Evolutionary conservation across 2,329 filamentous ascomycete genomes (phyloP).

Genomic region (Claviceps spartinae): DNA sequence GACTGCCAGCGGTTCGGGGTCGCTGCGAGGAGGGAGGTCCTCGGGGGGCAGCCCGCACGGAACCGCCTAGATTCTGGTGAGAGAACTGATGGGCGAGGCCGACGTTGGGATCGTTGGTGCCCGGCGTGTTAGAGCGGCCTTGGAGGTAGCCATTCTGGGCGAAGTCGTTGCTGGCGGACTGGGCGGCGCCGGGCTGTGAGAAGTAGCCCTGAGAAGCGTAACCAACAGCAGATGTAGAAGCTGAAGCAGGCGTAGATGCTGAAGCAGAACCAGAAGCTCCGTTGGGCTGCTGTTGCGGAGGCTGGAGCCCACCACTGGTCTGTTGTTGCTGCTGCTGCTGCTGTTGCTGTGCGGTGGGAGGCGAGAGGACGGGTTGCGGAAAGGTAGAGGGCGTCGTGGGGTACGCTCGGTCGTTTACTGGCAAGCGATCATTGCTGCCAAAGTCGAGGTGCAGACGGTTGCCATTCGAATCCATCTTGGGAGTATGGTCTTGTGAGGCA

Average conservation of each 20-base stretch:
- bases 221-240: conserved; percentile 18
- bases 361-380: conserved; percentile 7
- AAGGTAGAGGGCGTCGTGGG: conserved; percentile 91
- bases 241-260: conserved; percentile 13
- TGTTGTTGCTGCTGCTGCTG: conserved; percentile 20
- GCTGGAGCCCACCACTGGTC: conserved; percentile 23
- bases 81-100: conserved; percentile 92
- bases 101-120: conserved; percentile 70
- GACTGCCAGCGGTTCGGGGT: conserved; percentile 71
- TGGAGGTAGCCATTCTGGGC: conserved; percentile 35
- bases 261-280: conserved; percentile 14
- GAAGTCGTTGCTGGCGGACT: conserved; percentile 32
- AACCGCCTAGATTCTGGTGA: conserved; percentile 78
- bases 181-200: conserved; percentile 40
- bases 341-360: conserved; percentile 16
- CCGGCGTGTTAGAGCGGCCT: conserved; percentile 42
- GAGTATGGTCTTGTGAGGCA: background rate
- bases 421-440: conserved; percentile 50
- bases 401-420: conserved; percentile 53
- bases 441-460: conserved; percentile 55
- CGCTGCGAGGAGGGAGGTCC: conserved; percentile 58
- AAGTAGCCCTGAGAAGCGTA: conserved; percentile 42
- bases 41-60: conserved; percentile 52
- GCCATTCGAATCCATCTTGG: conserved; percentile 39
- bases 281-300: conserved; percentile 30